These are phyloP conservation scores for Kodamaea sp. DNA, from an alignment of 1,139 yeast species.

Conservation along the genomic window DNA sequence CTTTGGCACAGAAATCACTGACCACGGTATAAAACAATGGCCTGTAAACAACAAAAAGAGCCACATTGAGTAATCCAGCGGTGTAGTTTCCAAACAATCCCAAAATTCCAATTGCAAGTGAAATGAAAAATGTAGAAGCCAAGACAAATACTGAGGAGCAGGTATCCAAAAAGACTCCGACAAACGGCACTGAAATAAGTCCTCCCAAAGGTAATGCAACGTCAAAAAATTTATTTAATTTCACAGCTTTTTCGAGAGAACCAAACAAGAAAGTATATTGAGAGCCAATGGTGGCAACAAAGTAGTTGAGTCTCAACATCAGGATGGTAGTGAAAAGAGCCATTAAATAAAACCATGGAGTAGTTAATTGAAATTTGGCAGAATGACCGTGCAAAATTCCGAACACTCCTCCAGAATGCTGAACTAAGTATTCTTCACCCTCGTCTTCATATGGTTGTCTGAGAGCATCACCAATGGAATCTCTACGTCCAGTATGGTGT, in stretches of 20 bases:
- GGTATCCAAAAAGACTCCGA: constrained; percentile 42
- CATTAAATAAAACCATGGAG: constrained; percentile 46
- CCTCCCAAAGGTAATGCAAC: constrained; percentile 51
- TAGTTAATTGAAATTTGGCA: constrained; percentile 40
- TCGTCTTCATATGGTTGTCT: constrained; percentile 46
- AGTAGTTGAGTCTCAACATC: constrained; percentile 48
- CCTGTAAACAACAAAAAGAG: constrained; percentile 43
- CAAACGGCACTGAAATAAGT: constrained; percentile 42
- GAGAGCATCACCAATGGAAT: constrained; percentile 48
- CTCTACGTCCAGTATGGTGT: constrained; percentile 27
- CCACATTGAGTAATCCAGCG: constrained; percentile 35
- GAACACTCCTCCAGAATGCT: constrained; percentile 42
- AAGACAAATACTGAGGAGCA: constrained; percentile 39
- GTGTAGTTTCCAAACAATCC: constrained; percentile 35
- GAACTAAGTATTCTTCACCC: constrained; percentile 36
- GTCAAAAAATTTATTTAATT: constrained; percentile 40
- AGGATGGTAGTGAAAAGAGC: constrained; percentile 41
- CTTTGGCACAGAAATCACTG: constrained; percentile 49
- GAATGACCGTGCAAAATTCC: constrained; percentile 48
- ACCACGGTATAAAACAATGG: constrained; percentile 49
- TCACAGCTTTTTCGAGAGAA: constrained; percentile 27
- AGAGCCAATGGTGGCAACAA: constrained; percentile 48
- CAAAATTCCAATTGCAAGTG: constrained; percentile 37
- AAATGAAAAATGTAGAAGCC: constrained; percentile 28
- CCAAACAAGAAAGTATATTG: constrained; percentile 44